These are phyloP conservation scores for Waltergamsia citrina DNA, from an alignment of 2,329 filamentous ascomycete species.

Conservation along the genomic window DNA sequence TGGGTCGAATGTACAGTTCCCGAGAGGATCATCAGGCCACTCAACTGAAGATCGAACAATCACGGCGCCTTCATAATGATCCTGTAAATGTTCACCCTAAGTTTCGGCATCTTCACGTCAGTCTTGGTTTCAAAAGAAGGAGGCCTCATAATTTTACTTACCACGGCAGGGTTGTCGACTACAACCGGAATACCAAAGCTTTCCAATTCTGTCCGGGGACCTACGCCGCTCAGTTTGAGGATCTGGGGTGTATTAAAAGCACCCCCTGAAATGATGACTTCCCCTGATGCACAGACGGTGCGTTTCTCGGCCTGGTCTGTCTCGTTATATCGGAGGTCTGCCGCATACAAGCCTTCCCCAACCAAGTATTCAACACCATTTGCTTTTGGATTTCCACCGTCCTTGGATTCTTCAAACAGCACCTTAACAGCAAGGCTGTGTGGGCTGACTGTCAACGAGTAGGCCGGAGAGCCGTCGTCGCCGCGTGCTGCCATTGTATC, in stretches of 20 bases:
- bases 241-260: slow-evolving; percentile 43
- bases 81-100: slow-evolving; percentile 49
- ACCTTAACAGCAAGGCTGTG: slow-evolving; percentile 7
- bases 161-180: slow-evolving; percentile 47
- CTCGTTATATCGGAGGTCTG: slow-evolving; percentile 7
- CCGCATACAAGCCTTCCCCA: slow-evolving; percentile 11
- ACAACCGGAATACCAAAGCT: slow-evolving; percentile 30
- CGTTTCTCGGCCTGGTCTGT: neutral
- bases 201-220: slow-evolving; percentile 29
- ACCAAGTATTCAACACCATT: slow-evolving; percentile 23
- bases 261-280: slow-evolving; percentile 41
- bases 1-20: slow-evolving; percentile 18
- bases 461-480: neutral
- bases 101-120: too few relatives aligned
- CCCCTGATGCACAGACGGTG: slow-evolving; percentile 10
- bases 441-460: slow-evolving; percentile 5
- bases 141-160: too few relatives aligned
- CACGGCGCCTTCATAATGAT: slow-evolving; percentile 36
- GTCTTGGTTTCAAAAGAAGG: too few relatives aligned
- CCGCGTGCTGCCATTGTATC: slow-evolving; percentile 2
- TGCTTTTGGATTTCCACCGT: slow-evolving; percentile 16
- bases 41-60: slow-evolving; percentile 5
- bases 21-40: slow-evolving; percentile 12
- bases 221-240: slow-evolving; percentile 39
- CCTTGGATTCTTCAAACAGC: slow-evolving; percentile 7